phyloP scores from a whole-genome alignment of 2,329 filamentous ascomycete species.

The Penicillium vulpinum region DNA sequence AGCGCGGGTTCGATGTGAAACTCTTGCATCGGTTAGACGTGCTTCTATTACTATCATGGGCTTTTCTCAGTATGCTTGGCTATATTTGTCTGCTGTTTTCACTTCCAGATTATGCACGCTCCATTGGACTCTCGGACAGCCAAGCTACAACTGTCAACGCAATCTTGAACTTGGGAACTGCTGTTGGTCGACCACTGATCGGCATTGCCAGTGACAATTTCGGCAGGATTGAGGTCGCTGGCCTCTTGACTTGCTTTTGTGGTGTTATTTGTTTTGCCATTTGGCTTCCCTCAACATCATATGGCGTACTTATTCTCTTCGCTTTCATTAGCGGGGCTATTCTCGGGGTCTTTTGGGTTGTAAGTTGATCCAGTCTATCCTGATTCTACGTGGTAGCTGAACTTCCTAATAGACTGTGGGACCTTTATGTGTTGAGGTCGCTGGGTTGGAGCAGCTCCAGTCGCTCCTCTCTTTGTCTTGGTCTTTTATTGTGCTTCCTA shows the following conservation, averaged over 20 bases:
- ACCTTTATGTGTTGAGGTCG: background rate
- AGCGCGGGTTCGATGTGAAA: background rate
- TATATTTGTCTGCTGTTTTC: slow-evolving; percentile 64
- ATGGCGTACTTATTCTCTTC: slow-evolving; percentile 47
- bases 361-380: background rate
- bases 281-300: slow-evolving; percentile 28
- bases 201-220: slow-evolving; percentile 60
- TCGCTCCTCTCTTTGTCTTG: background rate
- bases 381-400: background rate
- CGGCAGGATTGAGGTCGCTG: slow-evolving; percentile 61
- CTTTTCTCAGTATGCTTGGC: slow-evolving; percentile 53
- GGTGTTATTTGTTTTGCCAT: slow-evolving; percentile 22
- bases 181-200: slow-evolving; percentile 53
- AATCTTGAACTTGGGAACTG: slow-evolving; percentile 61
- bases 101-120: slow-evolving; percentile 59
- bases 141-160: slow-evolving; percentile 60
- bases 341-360: slow-evolving; percentile 51
- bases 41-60: slow-evolving; percentile 20
- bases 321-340: slow-evolving; percentile 47
- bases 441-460: background rate
- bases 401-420: background rate
- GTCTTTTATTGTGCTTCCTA: background rate
- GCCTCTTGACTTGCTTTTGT: background rate
- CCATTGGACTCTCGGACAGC: slow-evolving; percentile 55
- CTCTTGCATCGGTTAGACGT: background rate